These are phyloP conservation scores for Nemania bipapillata DNA, from an alignment of 2,329 filamentous ascomycete species.

Conservation along the genomic window DNA sequence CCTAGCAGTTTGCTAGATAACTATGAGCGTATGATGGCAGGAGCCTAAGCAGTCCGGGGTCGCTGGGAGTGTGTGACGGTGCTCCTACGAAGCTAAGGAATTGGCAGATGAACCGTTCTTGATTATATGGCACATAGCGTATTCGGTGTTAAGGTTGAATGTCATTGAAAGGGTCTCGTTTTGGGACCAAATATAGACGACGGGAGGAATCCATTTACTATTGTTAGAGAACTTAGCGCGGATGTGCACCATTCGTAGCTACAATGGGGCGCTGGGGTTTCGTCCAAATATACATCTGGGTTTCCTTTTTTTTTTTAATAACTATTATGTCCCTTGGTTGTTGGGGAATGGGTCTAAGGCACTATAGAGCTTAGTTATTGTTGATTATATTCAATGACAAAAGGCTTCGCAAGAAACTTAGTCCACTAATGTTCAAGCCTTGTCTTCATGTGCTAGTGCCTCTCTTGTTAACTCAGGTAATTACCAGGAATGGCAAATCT, in stretches of 20 bases:
- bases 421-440: background rate
- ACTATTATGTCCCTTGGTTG: background rate
- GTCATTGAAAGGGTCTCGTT: background rate
- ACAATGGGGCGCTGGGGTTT: background rate
- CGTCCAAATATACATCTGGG: background rate
- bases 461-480: background rate
- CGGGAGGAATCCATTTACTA: background rate
- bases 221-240: slow-evolving; percentile 4
- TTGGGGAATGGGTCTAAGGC: background rate
- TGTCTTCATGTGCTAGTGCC: background rate
- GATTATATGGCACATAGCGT: background rate
- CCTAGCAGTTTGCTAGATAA: slow-evolving; percentile 67
- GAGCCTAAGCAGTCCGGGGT: slow-evolving; percentile 22
- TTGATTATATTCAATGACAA: background rate
- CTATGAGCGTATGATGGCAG: slow-evolving; percentile 54
- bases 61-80: background rate
- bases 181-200: background rate
- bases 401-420: background rate
- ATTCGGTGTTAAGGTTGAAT: background rate
- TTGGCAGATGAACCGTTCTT: slow-evolving; percentile 10
- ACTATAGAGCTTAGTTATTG: background rate
- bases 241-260: slow-evolving; percentile 1
- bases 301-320: background rate
- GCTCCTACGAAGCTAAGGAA: background rate
- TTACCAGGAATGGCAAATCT: slow-evolving; percentile 13